A percentile compares a stretch with the other conserved stretches of the same genome.
These are phyloP conservation scores for Ailanthus altissimus DNA, from an alignment of 345 rosid species.

Conservation along the genomic window DNA sequence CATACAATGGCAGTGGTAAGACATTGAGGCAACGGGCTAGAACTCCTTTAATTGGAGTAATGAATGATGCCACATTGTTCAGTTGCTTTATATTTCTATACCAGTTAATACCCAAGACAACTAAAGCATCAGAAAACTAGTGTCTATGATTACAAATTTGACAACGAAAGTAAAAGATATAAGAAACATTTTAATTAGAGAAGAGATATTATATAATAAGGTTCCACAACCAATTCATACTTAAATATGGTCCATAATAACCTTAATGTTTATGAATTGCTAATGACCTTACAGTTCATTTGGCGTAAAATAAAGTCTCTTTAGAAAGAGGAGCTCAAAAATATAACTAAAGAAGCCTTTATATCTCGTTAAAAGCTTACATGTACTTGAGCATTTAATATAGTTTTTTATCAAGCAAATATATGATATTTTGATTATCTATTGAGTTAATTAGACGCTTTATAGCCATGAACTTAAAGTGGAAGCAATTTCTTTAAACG, in stretches of 20 bases:
- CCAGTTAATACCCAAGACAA: slow-evolving; percentile 49
- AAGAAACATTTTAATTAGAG: background rate
- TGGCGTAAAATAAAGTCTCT: background rate
- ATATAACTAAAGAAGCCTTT: background rate
- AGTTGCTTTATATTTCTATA: slow-evolving; percentile 43
- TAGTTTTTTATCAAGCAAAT: background rate
- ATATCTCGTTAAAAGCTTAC: background rate
- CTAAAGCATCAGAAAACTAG: slow-evolving; percentile 15
- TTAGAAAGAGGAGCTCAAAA: background rate
- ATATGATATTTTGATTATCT: background rate
- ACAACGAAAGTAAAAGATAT: background rate
- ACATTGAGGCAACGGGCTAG: slow-evolving; percentile 37
- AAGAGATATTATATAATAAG: background rate
- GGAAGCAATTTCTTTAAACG: too few species aligned
- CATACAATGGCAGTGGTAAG: slow-evolving; percentile 31
- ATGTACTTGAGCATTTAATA: background rate
- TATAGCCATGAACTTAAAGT: too few species aligned
- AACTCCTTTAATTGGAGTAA: slow-evolving; percentile 41
- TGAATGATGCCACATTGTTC: slow-evolving; percentile 37
- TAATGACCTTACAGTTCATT: slow-evolving; percentile 11
- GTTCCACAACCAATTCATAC: background rate
- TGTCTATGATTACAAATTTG: background rate
- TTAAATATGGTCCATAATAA: background rate
- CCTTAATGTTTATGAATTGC: background rate
- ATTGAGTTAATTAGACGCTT: too few species aligned